Conservation (phyloP, 768 basidiomycete genomes). For the Boletales sp. region DNA sequence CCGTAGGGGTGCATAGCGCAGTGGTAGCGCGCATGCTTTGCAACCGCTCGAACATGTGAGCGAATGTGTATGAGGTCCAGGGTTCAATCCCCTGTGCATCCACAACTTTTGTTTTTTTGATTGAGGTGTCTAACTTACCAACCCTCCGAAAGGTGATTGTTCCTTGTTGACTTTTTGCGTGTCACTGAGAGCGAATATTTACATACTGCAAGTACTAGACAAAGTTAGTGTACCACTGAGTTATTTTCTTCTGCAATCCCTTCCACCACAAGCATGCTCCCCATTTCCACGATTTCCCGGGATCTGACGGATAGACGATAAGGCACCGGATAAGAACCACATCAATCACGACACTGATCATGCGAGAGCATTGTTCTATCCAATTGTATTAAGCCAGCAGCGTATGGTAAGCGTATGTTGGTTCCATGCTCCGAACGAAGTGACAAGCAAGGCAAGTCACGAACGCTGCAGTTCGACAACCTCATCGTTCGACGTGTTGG, state of each 20-base stretch:
- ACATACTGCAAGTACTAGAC: too few species aligned
- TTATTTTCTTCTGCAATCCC: too few species aligned
- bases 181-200: too few species aligned
- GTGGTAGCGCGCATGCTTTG: slow-evolving; percentile 45
- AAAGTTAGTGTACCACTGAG: too few species aligned
- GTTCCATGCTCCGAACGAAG: not conserved
- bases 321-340: not conserved
- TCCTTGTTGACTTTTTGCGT: too few species aligned
- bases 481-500: not conserved
- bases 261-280: too few species aligned
- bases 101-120: slow-evolving; percentile 19
- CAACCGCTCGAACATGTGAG: slow-evolving; percentile 15
- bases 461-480: not conserved
- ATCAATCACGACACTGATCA: not conserved
- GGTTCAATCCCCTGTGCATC: slow-evolving; percentile 43
- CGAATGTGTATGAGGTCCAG: slow-evolving; percentile 39
- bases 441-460: not conserved
- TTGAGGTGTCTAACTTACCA: too few species aligned
- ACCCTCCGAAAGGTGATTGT: too few species aligned
- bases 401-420: slow-evolving; percentile 6
- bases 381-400: slow-evolving; percentile 5
- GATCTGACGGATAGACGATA: too few species aligned
- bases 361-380: slow-evolving; percentile 4
- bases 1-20: slow-evolving; percentile 24
- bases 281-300: too few species aligned